These are phyloP conservation scores for Hyaloscypha hepaticicola DNA, from an alignment of 495 filamentous ascomycete genomes.

Conservation along the genomic window DNA sequence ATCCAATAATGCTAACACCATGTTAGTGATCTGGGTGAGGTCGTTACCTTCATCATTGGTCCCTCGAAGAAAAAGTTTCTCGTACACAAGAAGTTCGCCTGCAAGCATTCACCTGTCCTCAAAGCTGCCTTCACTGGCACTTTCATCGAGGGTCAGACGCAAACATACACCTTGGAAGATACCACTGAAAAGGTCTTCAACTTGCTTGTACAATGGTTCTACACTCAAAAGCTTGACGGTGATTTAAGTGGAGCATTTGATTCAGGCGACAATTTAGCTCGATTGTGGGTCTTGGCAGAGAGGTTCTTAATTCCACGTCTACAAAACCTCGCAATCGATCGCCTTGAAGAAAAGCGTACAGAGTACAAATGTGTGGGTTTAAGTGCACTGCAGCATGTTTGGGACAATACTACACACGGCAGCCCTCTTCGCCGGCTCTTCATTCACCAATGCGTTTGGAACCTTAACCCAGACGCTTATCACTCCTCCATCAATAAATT, in stretches of 20 bases:
- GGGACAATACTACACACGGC: not conserved
- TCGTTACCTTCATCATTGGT: slow-evolving; percentile 16
- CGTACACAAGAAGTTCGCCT: slow-evolving; percentile 5
- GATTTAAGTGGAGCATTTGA: not conserved
- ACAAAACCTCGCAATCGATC: not conserved
- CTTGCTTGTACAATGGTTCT: not conserved
- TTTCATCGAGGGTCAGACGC: not conserved
- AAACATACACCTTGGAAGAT: slow-evolving; percentile 2
- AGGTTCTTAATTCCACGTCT: slow-evolving; percentile 1
- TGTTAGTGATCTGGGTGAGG: not conserved
- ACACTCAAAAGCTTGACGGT: not conserved
- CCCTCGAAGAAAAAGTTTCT: not conserved
- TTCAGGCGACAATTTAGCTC: not conserved
- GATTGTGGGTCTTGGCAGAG: not conserved
- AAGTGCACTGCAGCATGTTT: too few species aligned
- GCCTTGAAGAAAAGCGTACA: not conserved
- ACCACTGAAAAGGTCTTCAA: not conserved
- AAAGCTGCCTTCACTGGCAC: not conserved
- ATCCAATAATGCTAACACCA: too few species aligned
- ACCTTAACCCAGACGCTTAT: not conserved
- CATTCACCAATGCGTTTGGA: not conserved
- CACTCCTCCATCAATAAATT: not conserved
- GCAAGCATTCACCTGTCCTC: not conserved
- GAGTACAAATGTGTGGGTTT: too few species aligned
- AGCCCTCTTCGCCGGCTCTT: slow-evolving; percentile 3